Base-by-base conservation (phyloP, 2,329 filamentous ascomycete genomes). In the Metarhizium sp. region DNA sequence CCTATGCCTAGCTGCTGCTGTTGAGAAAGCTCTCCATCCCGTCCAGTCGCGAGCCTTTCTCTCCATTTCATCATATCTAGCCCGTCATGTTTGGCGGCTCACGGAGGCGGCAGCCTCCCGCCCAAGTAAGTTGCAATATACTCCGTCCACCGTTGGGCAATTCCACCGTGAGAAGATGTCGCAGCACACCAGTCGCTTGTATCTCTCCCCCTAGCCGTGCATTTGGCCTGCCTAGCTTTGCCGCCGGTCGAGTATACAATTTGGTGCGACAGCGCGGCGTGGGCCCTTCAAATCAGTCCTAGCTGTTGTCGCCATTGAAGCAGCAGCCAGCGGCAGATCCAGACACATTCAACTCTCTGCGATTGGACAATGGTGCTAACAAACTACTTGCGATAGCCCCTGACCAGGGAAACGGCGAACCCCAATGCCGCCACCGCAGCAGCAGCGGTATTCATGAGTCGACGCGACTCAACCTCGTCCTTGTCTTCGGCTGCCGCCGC, bases 401-500 rank as follows among this genome's bases (percentile, higher is more conserved):
- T 85, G 58, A 86, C 80, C 57, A 75, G 78, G 59, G 76, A 81
- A 56, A 85, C 85, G 55, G 83, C 84, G 52, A 85, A 84, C 66
- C 78, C 88, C 55, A 86, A 85, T 65, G 91, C 90, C 56, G 83
- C 91, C 54, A 85, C 87, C 50, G 90, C 90, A 55, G 91, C 92
- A 58, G 84, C 84, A 58, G 87, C 88, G 69, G 92, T 91, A 57
- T 95, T 92, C 71, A 79, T 87, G 56, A 58, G 56, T 66, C 84
- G 81, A 62, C 84, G 79, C 65, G 79, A 82, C 69, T 80, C 63
- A 80, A 85, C 62, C 81, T 76, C 75, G 57, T 84, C 82, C 57
- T 78, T 96, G 47, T 95, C 92, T 45, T 86, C 88, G 40, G 89
- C 92, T 6, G 92, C 92, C 13, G 92, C 92, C 6, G 91, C 90